A percentile compares a stretch with the other conserved stretches of the same genome.
phyloP scores from a whole-genome alignment of 2,329 filamentous ascomycete species.

The Aureobasidium uvarum region DNA sequence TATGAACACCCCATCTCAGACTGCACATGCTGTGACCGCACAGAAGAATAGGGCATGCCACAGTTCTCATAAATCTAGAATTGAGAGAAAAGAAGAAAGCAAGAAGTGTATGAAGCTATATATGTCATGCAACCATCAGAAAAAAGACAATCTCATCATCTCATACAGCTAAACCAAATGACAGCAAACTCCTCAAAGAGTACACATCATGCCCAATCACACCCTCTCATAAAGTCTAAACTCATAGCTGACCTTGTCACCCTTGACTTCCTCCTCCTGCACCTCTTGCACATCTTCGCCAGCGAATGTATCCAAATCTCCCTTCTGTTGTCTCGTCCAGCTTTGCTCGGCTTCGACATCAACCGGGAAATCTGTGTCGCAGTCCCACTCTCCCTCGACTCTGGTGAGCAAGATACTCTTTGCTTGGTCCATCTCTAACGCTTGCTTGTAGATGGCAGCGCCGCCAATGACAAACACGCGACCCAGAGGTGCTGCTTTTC shows the following conservation, averaged over 20 bases:
- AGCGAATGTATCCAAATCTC: conserved; percentile 61
- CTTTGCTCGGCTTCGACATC: conserved; percentile 46
- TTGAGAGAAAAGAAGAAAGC: no score
- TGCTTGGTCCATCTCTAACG: conserved; percentile 59
- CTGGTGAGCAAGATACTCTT: conserved; percentile 67
- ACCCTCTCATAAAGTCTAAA: conserved; percentile 37
- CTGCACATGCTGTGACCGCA: no score
- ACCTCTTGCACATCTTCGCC: conserved; percentile 62
- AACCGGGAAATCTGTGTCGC: conserved; percentile 72
- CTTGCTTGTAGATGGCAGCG: conserved; percentile 75
- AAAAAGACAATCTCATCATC: background rate
- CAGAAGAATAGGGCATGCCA: no score
- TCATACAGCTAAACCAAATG: background rate
- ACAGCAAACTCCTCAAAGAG: background rate
- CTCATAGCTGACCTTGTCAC: conserved; percentile 48
- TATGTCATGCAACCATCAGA: no score
- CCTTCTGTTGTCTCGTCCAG: conserved; percentile 57
- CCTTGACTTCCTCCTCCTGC: conserved; percentile 63
- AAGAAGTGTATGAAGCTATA: no score
- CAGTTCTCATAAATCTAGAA: no score
- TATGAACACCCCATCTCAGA: no score
- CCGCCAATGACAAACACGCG: conserved; percentile 87
- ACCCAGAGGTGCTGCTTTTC: conserved; percentile 43
- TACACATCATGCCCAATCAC: conserved; percentile 10
- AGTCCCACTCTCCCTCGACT: conserved; percentile 67